Base-by-base conservation (phyloP, 192 early-diverging fungal species). In the Entomortierella chlamydospora region DNA sequence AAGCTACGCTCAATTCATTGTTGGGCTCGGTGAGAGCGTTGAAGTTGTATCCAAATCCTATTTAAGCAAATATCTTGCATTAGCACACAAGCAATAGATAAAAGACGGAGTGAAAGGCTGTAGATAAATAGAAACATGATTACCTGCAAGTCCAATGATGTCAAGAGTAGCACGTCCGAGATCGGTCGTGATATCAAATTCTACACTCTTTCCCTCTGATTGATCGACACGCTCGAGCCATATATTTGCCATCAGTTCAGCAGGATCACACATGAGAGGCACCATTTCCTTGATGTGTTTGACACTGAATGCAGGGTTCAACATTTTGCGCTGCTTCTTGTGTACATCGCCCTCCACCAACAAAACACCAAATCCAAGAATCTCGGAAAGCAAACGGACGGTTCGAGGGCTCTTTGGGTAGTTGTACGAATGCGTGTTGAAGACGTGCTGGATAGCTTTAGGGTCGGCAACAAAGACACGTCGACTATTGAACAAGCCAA, bases 301-400 rank as follows among this genome's bases (percentile, higher is more conserved):
- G 56, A 82, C 58, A 10, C 65, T 64, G 37, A 90, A 90, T 15
- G 86, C 84, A 6, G 89, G 89, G 59, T 87, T 87, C 13, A 90
- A 51, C 83, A 89, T 82, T 58, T 87, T 88, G 34, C 89, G 81
- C 52, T 90, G 89, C 33, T 67, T 68, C 50, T 57, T 61, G 67
- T 90, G 89, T 8, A 29, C 81, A 45, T 74, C 81, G 0, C 88
- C 88, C 60, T 90, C 89, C 4, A 84, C 77, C 13, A 90, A 62
- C 31, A 90, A 45, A 11, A 90, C 54, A 17, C 87, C 87, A 41
- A 76, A 47, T 22, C 89, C 87, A 25, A 89, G 37, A 9, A 87
- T 57, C 43, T 60, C 41, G 4, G 71, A 61, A 23, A 89, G 22
- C 28, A 83, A 49, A n/a, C 57, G 55, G 2, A 61, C 41, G 7